These are phyloP conservation scores for Babjeviella inositovora DNA, from an alignment of 805 yeast genomes.

Conservation along the genomic window DNA sequence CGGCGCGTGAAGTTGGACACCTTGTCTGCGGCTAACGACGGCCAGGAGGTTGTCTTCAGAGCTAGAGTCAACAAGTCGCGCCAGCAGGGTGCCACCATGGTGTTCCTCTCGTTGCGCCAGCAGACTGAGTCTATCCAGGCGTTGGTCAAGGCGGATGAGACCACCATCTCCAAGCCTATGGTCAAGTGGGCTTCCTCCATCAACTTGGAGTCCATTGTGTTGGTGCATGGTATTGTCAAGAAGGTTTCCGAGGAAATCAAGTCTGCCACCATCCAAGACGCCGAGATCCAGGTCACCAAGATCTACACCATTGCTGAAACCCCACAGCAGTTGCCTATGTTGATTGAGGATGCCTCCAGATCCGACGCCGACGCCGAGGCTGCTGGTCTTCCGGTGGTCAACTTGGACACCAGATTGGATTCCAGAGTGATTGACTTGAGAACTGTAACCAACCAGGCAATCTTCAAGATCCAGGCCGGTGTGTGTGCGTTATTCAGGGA, in stretches of 20 bases:
- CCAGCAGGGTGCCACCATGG: constrained; percentile 91
- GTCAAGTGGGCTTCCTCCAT: constrained; percentile 89
- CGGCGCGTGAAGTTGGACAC: constrained; percentile 41
- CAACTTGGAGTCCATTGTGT: constrained; percentile 79
- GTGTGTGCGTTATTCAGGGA: constrained; percentile 83
- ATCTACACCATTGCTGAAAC: constrained; percentile 72
- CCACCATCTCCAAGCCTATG: constrained; percentile 78
- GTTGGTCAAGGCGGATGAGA: constrained; percentile 56
- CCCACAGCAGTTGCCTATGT: constrained; percentile 83
- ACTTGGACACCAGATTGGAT: constrained; percentile 91
- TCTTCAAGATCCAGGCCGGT: constrained; percentile 85
- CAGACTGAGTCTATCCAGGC: constrained; percentile 75
- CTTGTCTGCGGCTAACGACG: constrained; percentile 49
- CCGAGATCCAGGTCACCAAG: constrained; percentile 66
- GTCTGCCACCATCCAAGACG: constrained; percentile 83
- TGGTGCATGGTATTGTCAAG: constrained; percentile 72
- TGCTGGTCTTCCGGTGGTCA: constrained; percentile 82
- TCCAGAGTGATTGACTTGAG: constrained; percentile 92
- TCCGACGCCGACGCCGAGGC: constrained; percentile 90
- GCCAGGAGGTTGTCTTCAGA: constrained; percentile 68
- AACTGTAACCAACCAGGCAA: constrained; percentile 95
- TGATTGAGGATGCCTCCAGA: constrained; percentile 93
- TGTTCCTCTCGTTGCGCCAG: constrained; percentile 85
- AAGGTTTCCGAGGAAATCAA: constrained; percentile 80
- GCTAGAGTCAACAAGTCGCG: constrained; percentile 91